Percentiles rank a stretch among this genome's conserved stretches.
Conservation (phyloP, 305 asterid genomes). For the Fraxinus paxiana region DNA sequence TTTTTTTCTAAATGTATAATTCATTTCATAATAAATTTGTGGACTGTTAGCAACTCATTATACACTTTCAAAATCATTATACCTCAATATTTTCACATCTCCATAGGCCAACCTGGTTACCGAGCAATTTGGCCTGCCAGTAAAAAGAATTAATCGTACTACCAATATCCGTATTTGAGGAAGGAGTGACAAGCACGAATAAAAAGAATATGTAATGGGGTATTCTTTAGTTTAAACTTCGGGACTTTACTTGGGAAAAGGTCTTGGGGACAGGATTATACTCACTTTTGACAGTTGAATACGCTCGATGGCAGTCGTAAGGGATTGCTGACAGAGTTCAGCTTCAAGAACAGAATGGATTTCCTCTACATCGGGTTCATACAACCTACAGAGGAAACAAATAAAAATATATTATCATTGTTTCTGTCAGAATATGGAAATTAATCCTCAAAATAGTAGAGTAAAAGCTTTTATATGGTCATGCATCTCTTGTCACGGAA, state of each 20-base stretch:
- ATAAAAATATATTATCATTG: neutral
- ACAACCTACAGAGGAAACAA: slow-evolving; percentile 30
- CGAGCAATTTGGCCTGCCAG: slow-evolving; percentile 40
- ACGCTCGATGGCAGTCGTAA: slow-evolving; percentile 42
- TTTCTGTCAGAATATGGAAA: neutral
- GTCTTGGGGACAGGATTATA: neutral
- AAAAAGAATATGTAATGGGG: neutral
- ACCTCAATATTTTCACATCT: slow-evolving; percentile 33
- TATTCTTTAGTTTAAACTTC: neutral
- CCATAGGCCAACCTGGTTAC: slow-evolving; percentile 20
- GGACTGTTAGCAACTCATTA: neutral
- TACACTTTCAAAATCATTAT: neutral
- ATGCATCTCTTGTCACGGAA: neutral
- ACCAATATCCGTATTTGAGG: neutral
- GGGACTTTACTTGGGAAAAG: neutral
- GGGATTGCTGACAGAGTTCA: slow-evolving; percentile 50
- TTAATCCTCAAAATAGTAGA: neutral
- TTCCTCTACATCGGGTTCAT: slow-evolving; percentile 44
- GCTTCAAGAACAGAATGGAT: slow-evolving; percentile 49
- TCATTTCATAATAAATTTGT: neutral
- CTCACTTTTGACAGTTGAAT: slow-evolving; percentile 40
- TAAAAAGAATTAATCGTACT: neutral
- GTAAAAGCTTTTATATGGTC: neutral
- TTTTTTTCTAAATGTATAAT: neutral
- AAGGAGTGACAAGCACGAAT: neutral